A percentile compares a stretch with the other conserved stretches of the same genome.
Conservation (phyloP, 768 basidiomycete genomes). For the Trametes meyenii region DNA sequence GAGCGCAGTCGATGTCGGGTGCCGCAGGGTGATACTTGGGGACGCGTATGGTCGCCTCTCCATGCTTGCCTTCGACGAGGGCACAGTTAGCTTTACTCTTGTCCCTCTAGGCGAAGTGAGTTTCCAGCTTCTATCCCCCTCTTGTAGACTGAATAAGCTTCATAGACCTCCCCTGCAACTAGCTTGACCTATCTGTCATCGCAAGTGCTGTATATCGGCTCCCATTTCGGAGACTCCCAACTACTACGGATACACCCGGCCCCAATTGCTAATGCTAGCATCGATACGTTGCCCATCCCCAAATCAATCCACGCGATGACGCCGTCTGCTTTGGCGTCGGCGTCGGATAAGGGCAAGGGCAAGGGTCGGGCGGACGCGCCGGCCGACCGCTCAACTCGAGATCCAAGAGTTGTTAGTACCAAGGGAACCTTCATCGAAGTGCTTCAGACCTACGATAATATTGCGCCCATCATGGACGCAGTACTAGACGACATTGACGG, state of each 20-base stretch:
- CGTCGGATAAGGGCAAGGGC: slow-evolving; percentile 38
- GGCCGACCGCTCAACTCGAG: slow-evolving; percentile 37
- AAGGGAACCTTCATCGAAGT: slow-evolving; percentile 62
- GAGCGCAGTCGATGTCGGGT: slow-evolving; percentile 50
- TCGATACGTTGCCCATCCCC: slow-evolving; percentile 56
- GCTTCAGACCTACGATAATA: slow-evolving; percentile 68
- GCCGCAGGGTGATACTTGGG: slow-evolving; percentile 59
- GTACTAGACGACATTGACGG: slow-evolving; percentile 72
- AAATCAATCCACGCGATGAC: slow-evolving; percentile 47
- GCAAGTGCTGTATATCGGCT: slow-evolving; percentile 76
- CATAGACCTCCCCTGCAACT: slow-evolving; percentile 70
- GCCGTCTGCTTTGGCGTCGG: slow-evolving; percentile 36
- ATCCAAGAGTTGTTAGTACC: slow-evolving; percentile 53
- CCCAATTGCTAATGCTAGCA: slow-evolving; percentile 44
- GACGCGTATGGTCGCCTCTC: slow-evolving; percentile 74
- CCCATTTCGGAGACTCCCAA: slow-evolving; percentile 82
- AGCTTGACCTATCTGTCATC: slow-evolving; percentile 72
- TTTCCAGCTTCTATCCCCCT: background rate
- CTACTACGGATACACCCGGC: slow-evolving; percentile 58
- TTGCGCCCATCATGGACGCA: slow-evolving; percentile 85
- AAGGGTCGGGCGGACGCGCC: slow-evolving; percentile 39
- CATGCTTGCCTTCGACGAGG: slow-evolving; percentile 57
- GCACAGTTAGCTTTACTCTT: slow-evolving; percentile 51
- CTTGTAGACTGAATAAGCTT: slow-evolving; percentile 10
- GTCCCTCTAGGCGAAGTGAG: slow-evolving; percentile 73